phyloP scores from a whole-genome alignment of 2,329 filamentous ascomycete species.

The Canariomyces notabilis region DNA sequence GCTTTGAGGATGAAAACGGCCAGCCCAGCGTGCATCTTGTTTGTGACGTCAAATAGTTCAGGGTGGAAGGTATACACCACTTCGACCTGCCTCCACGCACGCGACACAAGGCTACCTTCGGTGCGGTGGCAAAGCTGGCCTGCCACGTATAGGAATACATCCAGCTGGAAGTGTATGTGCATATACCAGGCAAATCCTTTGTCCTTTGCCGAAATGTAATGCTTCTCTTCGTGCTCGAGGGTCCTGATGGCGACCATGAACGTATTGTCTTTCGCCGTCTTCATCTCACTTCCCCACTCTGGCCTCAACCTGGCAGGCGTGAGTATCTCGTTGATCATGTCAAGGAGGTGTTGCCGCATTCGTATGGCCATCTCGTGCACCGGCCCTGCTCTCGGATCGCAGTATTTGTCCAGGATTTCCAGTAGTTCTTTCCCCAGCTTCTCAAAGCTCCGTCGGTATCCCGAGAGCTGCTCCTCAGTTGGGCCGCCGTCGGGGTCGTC shows the following conservation, averaged over 20 bases:
- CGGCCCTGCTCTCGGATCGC: constrained; percentile 48
- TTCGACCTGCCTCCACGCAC: constrained; percentile 47
- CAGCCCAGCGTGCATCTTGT: constrained; percentile 40
- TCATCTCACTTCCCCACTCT: constrained; percentile 47
- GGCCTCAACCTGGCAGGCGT: constrained; percentile 42
- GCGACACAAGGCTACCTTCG: constrained; percentile 46
- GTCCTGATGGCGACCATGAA: constrained; percentile 50
- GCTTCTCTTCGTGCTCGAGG: constrained; percentile 42
- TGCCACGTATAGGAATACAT: constrained; percentile 51
- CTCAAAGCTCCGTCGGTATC: constrained; percentile 39
- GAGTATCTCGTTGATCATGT: constrained; percentile 46
- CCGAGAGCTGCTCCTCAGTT: constrained; percentile 34
- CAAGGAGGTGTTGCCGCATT: constrained; percentile 43
- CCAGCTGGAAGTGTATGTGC: constrained; percentile 50
- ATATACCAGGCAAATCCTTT: constrained; percentile 53
- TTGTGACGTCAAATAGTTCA: constrained; percentile 45
- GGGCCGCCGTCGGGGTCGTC: constrained; percentile 25
- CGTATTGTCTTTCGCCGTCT: constrained; percentile 46
- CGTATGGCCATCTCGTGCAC: constrained; percentile 47
- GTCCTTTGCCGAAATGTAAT: constrained; percentile 39
- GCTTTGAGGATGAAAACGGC: constrained; percentile 47
- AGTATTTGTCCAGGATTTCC: constrained; percentile 44
- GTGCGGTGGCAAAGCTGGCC: constrained; percentile 48
- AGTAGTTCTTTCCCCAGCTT: constrained; percentile 40
- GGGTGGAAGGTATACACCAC: constrained; percentile 44